phyloP scores from a whole-genome alignment of 1,284 basidiomycete genomes.

The Vanrija sp. region DNA sequence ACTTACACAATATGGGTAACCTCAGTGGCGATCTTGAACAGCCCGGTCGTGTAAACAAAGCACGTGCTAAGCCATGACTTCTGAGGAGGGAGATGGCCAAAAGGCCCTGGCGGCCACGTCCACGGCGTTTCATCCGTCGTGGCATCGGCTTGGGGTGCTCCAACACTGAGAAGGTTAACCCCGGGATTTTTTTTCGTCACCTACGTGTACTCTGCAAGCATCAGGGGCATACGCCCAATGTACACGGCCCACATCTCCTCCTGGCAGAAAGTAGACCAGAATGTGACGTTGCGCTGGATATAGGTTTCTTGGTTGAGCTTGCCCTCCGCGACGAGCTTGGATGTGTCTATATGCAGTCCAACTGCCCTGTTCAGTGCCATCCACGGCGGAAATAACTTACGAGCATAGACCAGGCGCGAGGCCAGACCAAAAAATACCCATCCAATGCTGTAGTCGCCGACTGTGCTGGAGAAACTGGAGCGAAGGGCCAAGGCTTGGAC shows the following conservation, averaged over 20 bases:
- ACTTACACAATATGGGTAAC: slow-evolving; percentile 43
- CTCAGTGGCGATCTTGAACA: slow-evolving; percentile 7
- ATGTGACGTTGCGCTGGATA: slow-evolving; percentile 24
- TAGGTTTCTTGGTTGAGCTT: slow-evolving; percentile 18
- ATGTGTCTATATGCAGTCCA: slow-evolving; percentile 25
- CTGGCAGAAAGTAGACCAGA: slow-evolving; percentile 31
- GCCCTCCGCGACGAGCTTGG: slow-evolving; percentile 16
- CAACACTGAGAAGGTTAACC: slow-evolving; percentile 19
- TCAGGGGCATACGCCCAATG: slow-evolving; percentile 24
- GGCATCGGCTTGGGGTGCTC: slow-evolving; percentile 15
- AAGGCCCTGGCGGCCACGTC: slow-evolving; percentile 16
- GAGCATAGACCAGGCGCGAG: slow-evolving; percentile 18
- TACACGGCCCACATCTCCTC: slow-evolving; percentile 32
- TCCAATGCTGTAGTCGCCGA: slow-evolving; percentile 28
- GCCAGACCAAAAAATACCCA: slow-evolving; percentile 29
- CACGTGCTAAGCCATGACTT: slow-evolving; percentile 8
- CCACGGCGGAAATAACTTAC: slow-evolving; percentile 11
- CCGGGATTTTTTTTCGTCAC: neutral
- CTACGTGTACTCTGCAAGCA: slow-evolving; percentile 21
- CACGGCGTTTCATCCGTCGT: slow-evolving; percentile 23
- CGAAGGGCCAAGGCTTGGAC: slow-evolving; percentile 59
- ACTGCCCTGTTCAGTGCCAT: slow-evolving; percentile 7
- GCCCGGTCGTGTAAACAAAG: slow-evolving; percentile 8
- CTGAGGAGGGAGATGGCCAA: slow-evolving; percentile 1
- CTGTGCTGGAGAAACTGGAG: slow-evolving; percentile 58